Percentiles rank a stretch among this genome's conserved stretches.
Conservation (phyloP, 2,329 filamentous ascomycete species). For the Harringtonia aguacate region DNA sequence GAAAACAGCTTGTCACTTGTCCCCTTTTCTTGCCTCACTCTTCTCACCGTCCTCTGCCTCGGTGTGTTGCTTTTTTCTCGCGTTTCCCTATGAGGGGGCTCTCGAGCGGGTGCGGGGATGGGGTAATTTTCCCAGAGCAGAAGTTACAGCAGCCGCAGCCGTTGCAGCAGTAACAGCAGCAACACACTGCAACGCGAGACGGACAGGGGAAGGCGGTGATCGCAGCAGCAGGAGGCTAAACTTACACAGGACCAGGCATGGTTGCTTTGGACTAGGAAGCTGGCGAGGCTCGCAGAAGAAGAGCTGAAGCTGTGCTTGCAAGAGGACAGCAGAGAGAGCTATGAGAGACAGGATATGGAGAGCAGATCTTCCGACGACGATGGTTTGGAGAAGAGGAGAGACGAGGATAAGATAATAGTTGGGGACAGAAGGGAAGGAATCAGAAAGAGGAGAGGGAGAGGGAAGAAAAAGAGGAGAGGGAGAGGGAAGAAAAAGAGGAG, state of each 20-base stretch:
- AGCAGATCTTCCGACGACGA: background rate
- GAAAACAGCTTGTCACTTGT: too few species aligned
- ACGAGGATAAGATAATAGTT: background rate
- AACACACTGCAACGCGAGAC: background rate
- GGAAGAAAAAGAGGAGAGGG: too few species aligned
- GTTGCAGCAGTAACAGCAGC: background rate
- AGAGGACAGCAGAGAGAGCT: background rate
- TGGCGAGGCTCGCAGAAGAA: background rate
- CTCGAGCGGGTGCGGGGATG: conserved; percentile 11
- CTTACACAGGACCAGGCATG: conserved; percentile 62
- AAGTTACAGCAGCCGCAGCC: background rate
- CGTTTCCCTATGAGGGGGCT: background rate
- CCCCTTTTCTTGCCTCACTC: too few species aligned
- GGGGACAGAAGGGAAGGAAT: background rate
- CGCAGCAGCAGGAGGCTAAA: conserved; percentile 18
- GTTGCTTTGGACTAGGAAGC: conserved; percentile 10
- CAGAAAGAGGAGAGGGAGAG: background rate
- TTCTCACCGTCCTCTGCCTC: too few species aligned
- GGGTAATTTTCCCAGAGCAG: conserved; percentile 7
- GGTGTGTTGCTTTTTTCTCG: too few species aligned
- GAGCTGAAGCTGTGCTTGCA: background rate
- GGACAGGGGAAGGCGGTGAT: too few species aligned
- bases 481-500: background rate
- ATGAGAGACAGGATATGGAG: background rate
- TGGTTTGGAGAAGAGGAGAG: background rate